phyloP scores from a whole-genome alignment of 2,329 filamentous ascomycete species.

The Microascus cirrosus region DNA sequence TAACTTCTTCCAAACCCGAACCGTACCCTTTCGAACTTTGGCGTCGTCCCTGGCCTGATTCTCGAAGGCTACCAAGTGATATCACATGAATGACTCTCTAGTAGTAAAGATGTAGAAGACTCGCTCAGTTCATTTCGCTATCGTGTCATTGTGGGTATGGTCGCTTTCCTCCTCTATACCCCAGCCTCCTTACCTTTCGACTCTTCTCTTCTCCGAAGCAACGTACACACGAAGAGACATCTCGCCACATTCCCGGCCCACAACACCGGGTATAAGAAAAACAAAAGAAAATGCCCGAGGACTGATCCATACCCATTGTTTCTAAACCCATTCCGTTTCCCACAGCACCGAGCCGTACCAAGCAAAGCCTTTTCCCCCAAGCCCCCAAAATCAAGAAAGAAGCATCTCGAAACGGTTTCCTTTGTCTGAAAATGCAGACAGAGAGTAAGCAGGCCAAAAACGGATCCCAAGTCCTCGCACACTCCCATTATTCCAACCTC shows the following conservation, averaged over 20 bases:
- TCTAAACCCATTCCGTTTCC: background rate
- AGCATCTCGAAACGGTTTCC: background rate
- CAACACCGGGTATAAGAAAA: background rate
- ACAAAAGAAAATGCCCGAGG: background rate
- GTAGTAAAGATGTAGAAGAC: too few relatives aligned
- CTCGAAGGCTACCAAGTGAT: too few relatives aligned
- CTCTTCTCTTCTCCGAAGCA: too few relatives aligned
- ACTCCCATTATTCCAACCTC: too few relatives aligned
- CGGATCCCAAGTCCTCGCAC: too few relatives aligned
- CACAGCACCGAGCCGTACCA: background rate
- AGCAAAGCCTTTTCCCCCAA: background rate
- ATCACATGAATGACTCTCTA: too few relatives aligned
- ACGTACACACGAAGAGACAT: background rate
- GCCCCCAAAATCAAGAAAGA: background rate
- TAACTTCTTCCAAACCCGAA: too few relatives aligned
- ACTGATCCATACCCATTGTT: background rate
- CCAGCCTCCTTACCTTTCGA: too few relatives aligned
- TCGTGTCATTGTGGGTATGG: too few relatives aligned
- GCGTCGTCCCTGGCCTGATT: too few relatives aligned
- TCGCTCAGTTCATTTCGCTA: too few relatives aligned
- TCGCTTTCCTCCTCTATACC: too few relatives aligned
- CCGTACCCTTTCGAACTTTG: background rate
- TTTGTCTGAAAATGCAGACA: background rate
- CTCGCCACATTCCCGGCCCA: background rate
- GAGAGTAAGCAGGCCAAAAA: background rate